Evolutionary conservation across 169 alveolate genomes (phyloP), one percentile per base, ranked within the genome.

Genomic region (Babesia caballi): DNA sequence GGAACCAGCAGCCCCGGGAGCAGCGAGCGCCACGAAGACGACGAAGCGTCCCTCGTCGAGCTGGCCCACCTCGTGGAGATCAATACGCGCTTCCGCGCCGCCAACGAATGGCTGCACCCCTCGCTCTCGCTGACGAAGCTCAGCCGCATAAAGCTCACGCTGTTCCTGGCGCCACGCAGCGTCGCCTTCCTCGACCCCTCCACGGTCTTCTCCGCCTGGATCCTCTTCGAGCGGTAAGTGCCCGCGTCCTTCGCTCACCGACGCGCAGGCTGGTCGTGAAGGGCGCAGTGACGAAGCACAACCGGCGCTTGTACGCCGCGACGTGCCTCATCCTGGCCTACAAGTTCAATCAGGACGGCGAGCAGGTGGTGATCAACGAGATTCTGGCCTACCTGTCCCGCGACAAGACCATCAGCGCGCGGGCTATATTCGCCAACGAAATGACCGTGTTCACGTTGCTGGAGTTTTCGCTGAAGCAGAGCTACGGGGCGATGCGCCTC

Each of bases 141-240:
- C 40, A 78, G 86, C 52, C 81, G 82, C 17, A 78, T 78, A n/a
- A 78, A 78, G 68, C 46, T 44, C 12, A 44, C 23, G 66, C 30
- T 89, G 53, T 78, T 83, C 71, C 66, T 68, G 40, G 70, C 84
- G 1, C 85, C 88, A 9, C 66, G 52, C 41, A n/a, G 23, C 38
- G 85, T 89, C 5, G 61, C 81, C 0, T 83, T 82, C 40, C 76
- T 89, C 19, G 93, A 89, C n/a, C 90, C 90, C 17, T 84, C 93
- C 6, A 89, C 93, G 7, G 81, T 85, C n/a, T 72, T 80, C 14
- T 78, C 89, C 17, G 93, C 91, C 27, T 89, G 93, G 93, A 78
- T 85, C 25, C 83, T 89, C 19, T 84, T 89, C 44, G 93, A 89
- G 46, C 60, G 88, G 88, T 81, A 42, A 4, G 67, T 73, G 12